phyloP scores from a whole-genome alignment of 2,329 filamentous ascomycete genomes.

The Whalleya microplaca region DNA sequence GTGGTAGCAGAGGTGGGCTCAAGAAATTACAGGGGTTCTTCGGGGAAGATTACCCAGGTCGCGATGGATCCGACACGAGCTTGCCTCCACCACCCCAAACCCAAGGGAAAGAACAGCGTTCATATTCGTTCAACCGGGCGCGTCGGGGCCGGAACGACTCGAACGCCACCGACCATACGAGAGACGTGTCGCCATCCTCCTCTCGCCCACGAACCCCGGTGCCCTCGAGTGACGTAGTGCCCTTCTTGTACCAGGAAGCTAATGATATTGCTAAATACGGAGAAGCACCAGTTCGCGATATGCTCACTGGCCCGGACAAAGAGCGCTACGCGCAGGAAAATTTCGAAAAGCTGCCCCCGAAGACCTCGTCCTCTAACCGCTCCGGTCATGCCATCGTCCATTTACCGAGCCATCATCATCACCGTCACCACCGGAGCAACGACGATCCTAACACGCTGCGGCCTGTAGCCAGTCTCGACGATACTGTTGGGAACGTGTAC shows the following conservation, averaged over 20 bases:
- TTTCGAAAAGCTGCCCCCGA: conserved; percentile 53
- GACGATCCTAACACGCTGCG: conserved; percentile 68
- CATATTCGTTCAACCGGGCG: conserved; percentile 63
- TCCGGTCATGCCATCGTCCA: conserved; percentile 66
- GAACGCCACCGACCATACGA: conserved; percentile 70
- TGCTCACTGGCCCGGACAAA: conserved; percentile 70
- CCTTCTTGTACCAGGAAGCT: conserved; percentile 92
- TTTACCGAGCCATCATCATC: conserved; percentile 64
- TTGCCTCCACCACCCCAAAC: conserved; percentile 49
- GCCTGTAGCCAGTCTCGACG: conserved; percentile 77
- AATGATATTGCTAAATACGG: conserved; percentile 79
- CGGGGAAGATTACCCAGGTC: conserved; percentile 81
- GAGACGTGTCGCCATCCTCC: conserved; percentile 72
- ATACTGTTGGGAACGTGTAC: conserved; percentile 59
- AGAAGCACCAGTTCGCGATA: conserved; percentile 75
- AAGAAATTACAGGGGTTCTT: conserved; percentile 92
- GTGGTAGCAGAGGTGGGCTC: conserved; percentile 69
- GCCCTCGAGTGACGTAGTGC: conserved; percentile 89
- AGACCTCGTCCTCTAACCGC: conserved; percentile 66
- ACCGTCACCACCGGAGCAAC: conserved; percentile 71
- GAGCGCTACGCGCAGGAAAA: conserved; percentile 64
- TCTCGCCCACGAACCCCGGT: conserved; percentile 84
- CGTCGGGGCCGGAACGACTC: conserved; percentile 83
- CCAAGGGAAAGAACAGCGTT: conserved; percentile 63
- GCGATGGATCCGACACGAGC: conserved; percentile 75